These are phyloP conservation scores for Arctium lappa DNA, from an alignment of 129 eudicot species.

Conservation along the genomic window DNA sequence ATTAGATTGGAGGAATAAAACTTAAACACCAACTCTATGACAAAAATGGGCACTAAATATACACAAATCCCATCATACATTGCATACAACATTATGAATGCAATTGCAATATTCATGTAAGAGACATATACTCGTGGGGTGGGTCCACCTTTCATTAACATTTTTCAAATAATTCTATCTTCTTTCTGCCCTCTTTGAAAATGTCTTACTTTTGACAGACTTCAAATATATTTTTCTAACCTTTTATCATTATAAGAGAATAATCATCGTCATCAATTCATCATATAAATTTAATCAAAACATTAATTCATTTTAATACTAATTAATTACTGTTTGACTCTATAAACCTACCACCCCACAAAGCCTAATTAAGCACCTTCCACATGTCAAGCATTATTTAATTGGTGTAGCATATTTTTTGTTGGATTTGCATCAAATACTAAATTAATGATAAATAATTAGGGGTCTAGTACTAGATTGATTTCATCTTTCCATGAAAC, in stretches of 20 bases:
- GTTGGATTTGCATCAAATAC: slow-evolving; percentile 16
- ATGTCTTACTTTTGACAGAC: slow-evolving; percentile 28
- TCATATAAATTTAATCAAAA: slow-evolving; percentile 1
- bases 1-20: not conserved
- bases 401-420: slow-evolving; percentile 10
- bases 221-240: slow-evolving; percentile 20
- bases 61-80: not conserved
- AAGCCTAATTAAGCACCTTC: slow-evolving; percentile 19
- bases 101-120: slow-evolving; percentile 18
- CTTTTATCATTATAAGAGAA: slow-evolving; percentile 30
- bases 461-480: slow-evolving; percentile 37
- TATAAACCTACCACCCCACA: slow-evolving; percentile 15
- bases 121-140: slow-evolving; percentile 43
- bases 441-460: not conserved
- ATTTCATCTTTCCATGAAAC: slow-evolving; percentile 31
- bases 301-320: not conserved
- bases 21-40: not conserved
- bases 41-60: not conserved
- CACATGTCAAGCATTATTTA: slow-evolving; percentile 17
- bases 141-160: slow-evolving; percentile 36
- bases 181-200: slow-evolving; percentile 32
- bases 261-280: slow-evolving; percentile 31
- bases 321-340: slow-evolving; percentile 8
- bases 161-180: slow-evolving; percentile 27
- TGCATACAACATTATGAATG: slow-evolving; percentile 3